Conservation (phyloP, 2,329 filamentous ascomycete genomes). For the Onygena corvina region DNA sequence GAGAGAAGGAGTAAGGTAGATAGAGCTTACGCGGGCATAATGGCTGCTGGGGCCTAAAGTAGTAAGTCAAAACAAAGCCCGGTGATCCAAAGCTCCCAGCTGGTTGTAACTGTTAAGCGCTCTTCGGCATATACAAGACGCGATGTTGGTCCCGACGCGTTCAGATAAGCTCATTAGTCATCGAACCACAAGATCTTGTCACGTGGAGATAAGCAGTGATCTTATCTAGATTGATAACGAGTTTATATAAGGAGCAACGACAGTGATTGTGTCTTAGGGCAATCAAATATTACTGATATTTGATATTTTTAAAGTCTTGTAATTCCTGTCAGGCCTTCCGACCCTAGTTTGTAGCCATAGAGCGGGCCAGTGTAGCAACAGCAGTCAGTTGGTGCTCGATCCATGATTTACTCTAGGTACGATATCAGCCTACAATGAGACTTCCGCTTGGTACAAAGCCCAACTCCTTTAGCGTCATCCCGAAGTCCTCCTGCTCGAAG, state of each 20-base stretch:
- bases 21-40: slow-evolving; percentile 39
- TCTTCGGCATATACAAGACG: background rate
- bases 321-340: too few relatives aligned
- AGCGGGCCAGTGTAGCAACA: too few relatives aligned
- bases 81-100: background rate
- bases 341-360: too few relatives aligned
- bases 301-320: too few relatives aligned
- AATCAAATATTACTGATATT: too few relatives aligned
- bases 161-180: slow-evolving; percentile 4
- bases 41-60: background rate
- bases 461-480: slow-evolving; percentile 83
- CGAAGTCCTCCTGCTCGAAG: slow-evolving; percentile 64
- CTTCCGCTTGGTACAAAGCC: slow-evolving; percentile 85
- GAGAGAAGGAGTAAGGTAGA: background rate
- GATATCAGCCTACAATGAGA: slow-evolving; percentile 51
- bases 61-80: too few relatives aligned
- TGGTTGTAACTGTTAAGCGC: background rate
- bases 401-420: too few relatives aligned
- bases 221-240: too few relatives aligned
- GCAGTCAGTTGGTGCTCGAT: too few relatives aligned
- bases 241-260: too few relatives aligned
- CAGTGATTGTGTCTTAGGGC: too few relatives aligned
- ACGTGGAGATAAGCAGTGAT: background rate
- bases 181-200: too few relatives aligned
- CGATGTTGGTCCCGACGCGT: background rate